These are phyloP conservation scores for Globomyces sp. DNA, from an alignment of 371 early-diverging fungal genomes.

Conservation along the genomic window DNA sequence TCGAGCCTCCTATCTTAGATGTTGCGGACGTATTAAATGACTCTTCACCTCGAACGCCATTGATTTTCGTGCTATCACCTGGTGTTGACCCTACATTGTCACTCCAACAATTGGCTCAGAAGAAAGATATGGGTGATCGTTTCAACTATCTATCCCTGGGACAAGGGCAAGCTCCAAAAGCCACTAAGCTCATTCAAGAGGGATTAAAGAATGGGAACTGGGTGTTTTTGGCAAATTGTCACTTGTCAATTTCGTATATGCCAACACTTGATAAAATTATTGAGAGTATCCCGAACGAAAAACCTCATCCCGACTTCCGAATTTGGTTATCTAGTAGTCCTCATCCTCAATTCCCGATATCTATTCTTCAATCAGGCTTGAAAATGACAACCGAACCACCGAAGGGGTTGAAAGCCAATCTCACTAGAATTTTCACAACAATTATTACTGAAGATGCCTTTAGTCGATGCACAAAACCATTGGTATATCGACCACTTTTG, in stretches of 20 bases:
- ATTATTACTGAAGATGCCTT: conserved; percentile 44
- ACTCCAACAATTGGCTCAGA: conserved; percentile 44
- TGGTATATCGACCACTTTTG: conserved; percentile 42
- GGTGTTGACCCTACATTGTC: conserved; percentile 52
- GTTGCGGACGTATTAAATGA: conserved; percentile 48
- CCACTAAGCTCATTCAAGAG: conserved; percentile 48
- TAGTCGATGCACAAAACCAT: conserved; percentile 36
- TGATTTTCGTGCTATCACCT: conserved; percentile 54
- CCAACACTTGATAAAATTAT: conserved; percentile 53
- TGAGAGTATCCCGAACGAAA: conserved; percentile 45
- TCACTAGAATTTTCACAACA: conserved; percentile 41
- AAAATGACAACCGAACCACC: conserved; percentile 64
- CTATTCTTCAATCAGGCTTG: conserved; percentile 51
- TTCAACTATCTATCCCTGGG: conserved; percentile 55
- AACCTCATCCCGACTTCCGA: conserved; percentile 50
- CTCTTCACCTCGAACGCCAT: conserved; percentile 47
- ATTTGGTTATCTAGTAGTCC: conserved; percentile 58
- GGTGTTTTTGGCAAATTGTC: conserved; percentile 61
- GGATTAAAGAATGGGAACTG: conserved; percentile 51
- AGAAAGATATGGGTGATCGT: conserved; percentile 44
- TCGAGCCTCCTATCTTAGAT: conserved; percentile 55
- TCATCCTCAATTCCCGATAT: conserved; percentile 51
- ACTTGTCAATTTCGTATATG: conserved; percentile 56
- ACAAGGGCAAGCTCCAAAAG: conserved; percentile 57
- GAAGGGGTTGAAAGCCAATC: conserved; percentile 53